These are phyloP conservation scores for Abrus pulchellus DNA, from an alignment of 306 rosid species.

Conservation along the genomic window DNA sequence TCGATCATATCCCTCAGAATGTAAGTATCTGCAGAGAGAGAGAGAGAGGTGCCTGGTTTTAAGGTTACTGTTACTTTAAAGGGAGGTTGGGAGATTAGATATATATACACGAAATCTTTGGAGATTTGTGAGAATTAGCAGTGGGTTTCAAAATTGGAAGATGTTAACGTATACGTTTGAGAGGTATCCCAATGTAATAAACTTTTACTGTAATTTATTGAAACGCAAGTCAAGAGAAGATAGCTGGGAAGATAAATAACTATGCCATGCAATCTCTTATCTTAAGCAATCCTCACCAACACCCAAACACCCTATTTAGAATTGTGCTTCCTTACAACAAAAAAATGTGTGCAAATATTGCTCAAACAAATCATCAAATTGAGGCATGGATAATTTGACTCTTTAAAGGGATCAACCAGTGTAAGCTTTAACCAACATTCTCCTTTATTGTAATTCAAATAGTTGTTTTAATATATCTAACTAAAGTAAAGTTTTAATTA, in stretches of 20 bases:
- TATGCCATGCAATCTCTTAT: neutral
- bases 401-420: neutral
- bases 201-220: constrained; percentile 16
- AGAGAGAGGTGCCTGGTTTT: too few relatives aligned
- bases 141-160: neutral
- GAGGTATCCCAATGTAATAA: neutral
- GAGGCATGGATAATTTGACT: neutral
- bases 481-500: too few relatives aligned
- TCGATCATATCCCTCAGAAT: too few relatives aligned
- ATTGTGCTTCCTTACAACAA: neutral
- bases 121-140: neutral
- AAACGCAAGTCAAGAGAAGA: constrained; percentile 19
- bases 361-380: neutral
- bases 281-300: neutral
- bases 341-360: neutral
- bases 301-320: too few relatives aligned
- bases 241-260: neutral
- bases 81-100: neutral
- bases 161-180: constrained; percentile 6
- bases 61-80: neutral
- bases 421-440: too few relatives aligned
- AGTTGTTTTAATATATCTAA: too few relatives aligned
- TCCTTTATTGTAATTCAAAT: too few relatives aligned
- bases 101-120: neutral
- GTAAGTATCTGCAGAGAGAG: too few relatives aligned